phyloP scores from a whole-genome alignment of 164 flowering plant species.

The Warburgia ugandensis region DNA sequence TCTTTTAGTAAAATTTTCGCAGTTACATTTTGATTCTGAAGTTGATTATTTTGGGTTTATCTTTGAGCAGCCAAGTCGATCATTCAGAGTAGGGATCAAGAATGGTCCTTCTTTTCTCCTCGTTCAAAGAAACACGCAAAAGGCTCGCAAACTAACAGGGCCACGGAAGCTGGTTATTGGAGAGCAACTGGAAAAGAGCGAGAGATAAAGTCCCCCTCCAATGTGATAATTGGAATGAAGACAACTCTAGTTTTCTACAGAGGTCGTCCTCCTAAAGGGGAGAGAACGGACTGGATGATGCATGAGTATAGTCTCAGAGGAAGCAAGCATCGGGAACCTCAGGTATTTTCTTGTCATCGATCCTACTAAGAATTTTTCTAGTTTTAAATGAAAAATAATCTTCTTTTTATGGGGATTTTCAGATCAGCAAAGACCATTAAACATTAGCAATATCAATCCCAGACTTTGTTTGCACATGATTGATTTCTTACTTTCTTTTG shows the following conservation, averaged over 20 bases:
- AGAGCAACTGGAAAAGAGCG: conserved; percentile 13
- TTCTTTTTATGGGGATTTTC: too few species aligned
- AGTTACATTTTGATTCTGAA: background rate
- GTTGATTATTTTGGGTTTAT: background rate
- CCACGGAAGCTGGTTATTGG: conserved; percentile 12
- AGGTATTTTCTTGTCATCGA: too few species aligned
- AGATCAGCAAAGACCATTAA: too few species aligned
- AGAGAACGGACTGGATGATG: conserved; percentile 11
- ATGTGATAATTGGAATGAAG: conserved; percentile 7
- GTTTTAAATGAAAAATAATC: too few species aligned
- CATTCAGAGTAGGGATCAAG: conserved; percentile 4
- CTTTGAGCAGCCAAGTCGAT: conserved; percentile 8
- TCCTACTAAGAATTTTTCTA: too few species aligned
- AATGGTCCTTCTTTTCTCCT: conserved; percentile 10
- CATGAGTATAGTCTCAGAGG: conserved; percentile 12
- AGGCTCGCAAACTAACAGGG: conserved; percentile 6
- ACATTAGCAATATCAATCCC: too few species aligned
- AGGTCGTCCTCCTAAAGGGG: conserved; percentile 14
- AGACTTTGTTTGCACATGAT: too few species aligned
- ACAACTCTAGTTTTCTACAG: conserved; percentile 11
- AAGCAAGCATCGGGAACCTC: background rate
- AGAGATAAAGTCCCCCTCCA: conserved; percentile 3
- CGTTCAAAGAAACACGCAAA: conserved; percentile 10
- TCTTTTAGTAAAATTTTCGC: background rate
- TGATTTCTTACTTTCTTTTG: too few species aligned